Conservation (phyloP, 192 early-diverging fungal genomes). For the Irineochytrium annulatum region DNA sequence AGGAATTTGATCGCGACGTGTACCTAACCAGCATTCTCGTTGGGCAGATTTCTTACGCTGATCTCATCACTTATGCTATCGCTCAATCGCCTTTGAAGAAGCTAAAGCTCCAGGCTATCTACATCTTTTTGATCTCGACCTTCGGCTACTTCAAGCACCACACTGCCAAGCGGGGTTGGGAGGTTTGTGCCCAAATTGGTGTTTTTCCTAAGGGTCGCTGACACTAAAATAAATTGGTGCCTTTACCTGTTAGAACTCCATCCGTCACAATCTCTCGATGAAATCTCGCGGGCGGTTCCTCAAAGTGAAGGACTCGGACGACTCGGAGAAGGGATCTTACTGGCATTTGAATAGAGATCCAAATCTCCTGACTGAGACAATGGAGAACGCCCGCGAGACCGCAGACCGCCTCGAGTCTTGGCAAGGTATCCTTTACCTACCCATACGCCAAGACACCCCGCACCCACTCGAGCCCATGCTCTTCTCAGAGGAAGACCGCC, state of each 20-base stretch:
- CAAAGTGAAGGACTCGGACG: conserved; percentile 13
- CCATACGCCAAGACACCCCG: not conserved
- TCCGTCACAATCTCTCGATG: conserved; percentile 27
- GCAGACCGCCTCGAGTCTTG: conserved; percentile 12
- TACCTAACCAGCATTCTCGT: not conserved
- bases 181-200: conserved; percentile 8
- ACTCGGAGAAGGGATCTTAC: conserved; percentile 16
- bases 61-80: conserved; percentile 26
- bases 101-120: conserved; percentile 21
- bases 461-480: not conserved
- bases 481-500: conserved; percentile 11
- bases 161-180: conserved; percentile 14
- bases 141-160: conserved; percentile 27
- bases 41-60: conserved; percentile 23
- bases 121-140: conserved; percentile 18
- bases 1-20: too few species aligned
- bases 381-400: conserved; percentile 19
- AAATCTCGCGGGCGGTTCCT: conserved; percentile 21
- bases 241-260: conserved; percentile 21
- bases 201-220: not conserved
- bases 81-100: conserved; percentile 3
- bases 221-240: too few species aligned
- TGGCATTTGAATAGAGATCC: conserved; percentile 18
- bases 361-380: conserved; percentile 1
- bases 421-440: conserved; percentile 12